Base-by-base conservation (phyloP, 768 basidiomycete species). In the Panellus pusillus region DNA sequence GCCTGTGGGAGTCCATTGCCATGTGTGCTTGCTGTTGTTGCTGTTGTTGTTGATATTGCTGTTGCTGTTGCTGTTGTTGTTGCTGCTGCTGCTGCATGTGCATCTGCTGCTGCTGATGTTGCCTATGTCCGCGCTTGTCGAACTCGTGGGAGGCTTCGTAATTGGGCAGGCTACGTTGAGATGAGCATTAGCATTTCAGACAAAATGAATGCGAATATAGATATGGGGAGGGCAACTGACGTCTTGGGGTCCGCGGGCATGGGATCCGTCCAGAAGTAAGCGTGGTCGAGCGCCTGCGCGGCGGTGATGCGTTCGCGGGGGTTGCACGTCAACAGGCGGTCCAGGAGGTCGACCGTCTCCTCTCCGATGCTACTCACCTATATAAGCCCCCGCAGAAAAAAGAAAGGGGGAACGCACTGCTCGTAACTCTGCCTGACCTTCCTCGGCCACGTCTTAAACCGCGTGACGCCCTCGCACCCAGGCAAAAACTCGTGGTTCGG, bases 241-340 rank as follows among this genome's bases (percentile, higher is more conserved):
- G 81, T 80, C 68, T 86, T 89, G 1, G 89, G 90, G 71, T 91
- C 89, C 18, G 89, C 89, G 32, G 94, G 91, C 35, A 93, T 63
- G 0, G 96, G 95, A 58, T 91, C 86, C 0, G 85, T 86, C 91
- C 92, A 97, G 69, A 98, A 97, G 74, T 93, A 98, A 17, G 90
- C 86, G 66, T 98, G 93, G 61, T 94, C 88, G 47, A 98, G 78
- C 0, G 95, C 95, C 53, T 92, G 79, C 2, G 81, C 70, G 9
- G 96, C 96, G 1, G 94, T 93, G 37, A 93, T 79, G 17, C 96
- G 80, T 52, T 89, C 81, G 55, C 78, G 77, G 2, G 96, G 96
- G 66, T 98, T 90, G 61, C 93, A 87, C 0, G 77, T 83, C 24
- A 98, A 73, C 32, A 98, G 72, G 63, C 84, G 86, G 61, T 94